Base-by-base conservation (phyloP, 2,329 filamentous ascomycete species). In the Aaosphaeria pasadenensis region DNA sequence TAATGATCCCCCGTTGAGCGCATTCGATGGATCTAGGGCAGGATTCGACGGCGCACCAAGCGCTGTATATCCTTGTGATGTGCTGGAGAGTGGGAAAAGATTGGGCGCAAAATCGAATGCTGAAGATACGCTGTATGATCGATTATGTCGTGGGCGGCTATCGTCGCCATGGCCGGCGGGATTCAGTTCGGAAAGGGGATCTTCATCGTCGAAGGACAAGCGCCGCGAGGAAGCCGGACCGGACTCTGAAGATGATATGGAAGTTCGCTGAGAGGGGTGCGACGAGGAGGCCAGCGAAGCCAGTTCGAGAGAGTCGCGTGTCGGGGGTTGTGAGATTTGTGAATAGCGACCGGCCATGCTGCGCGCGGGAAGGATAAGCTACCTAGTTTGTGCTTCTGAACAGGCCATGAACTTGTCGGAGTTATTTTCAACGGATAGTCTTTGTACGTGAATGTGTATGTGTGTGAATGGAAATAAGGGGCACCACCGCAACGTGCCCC, bases 91-190 rank as follows among this genome's bases (percentile, higher is more conserved):
- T 0, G 94, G 94, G 63, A 96, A 97, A 40, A 99, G 79, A 60
- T 91, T 95, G 48, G 87, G 84, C n/a, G 89, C 86, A 69, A 96
- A 96, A 73, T 97, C 92, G 71, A 99, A 99, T 46, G 88, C 90
- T 5, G 92, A 97, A 7, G 88, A 90, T 42, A 95, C 83, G 7
- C 91, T 96, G 72, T 92, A 96, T 13, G 89, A 88, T 53, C 92
- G 87, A 49, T 70, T 74, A 62, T 78, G 78, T 29, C 67, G 77
- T 61, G 66, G 71, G 62, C 63, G 57, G 58, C 50, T 54, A 49
- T 51, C 53, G 45, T 58, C 55, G 62, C 66, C 68, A 54, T 69
- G 45, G 66, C 84, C 82, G 51, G 77, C 78, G 39, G 78, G 77
- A 66, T 85, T 82, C 45, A 70, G 59, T 48, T 73, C 66, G 44